Evolutionary conservation across 1,284 basidiomycete species (phyloP).

Genomic region (Apiotrichum laibachii): DNA sequence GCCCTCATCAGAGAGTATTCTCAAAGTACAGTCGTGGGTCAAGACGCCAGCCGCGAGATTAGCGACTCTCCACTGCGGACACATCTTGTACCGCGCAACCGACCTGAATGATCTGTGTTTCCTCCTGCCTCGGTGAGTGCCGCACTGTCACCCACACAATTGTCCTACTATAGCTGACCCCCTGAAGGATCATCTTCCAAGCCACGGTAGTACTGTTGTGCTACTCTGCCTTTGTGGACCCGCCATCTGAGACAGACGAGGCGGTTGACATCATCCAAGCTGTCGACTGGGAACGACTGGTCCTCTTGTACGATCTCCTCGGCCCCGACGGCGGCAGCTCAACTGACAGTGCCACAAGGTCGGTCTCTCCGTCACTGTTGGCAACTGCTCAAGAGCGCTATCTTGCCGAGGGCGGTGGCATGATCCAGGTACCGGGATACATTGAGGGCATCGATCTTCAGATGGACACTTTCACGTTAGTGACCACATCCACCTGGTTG

Average conservation of each 20-base stretch:
- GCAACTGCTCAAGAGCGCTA: constrained; percentile 1
- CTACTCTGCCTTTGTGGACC: neutral
- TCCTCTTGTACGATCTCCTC: neutral
- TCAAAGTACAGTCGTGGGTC: constrained; percentile 3
- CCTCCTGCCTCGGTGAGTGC: constrained; percentile 10
- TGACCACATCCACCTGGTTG: neutral
- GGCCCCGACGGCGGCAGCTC: neutral
- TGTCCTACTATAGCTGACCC: no score
- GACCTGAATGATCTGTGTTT: constrained; percentile 8
- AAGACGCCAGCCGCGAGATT: constrained; percentile 1
- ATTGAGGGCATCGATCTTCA: constrained; percentile 6
- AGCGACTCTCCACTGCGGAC: constrained; percentile 6
- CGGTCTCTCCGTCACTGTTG: no score
- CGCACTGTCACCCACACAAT: no score
- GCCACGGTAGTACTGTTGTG: constrained; percentile 5
- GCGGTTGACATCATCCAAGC: constrained; percentile 5
- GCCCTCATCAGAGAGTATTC: neutral
- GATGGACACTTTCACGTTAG: constrained; percentile 12
- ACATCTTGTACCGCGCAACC: constrained; percentile 1
- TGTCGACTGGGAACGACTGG: constrained; percentile 6
- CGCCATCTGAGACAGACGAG: neutral
- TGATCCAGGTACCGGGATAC: neutral
- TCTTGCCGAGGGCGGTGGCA: neutral
- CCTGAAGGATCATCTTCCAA: constrained; percentile 9
- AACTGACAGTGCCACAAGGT: no score